Conservation (phyloP, 306 rosid genomes). For the Psophocarpus tetragonolobus region DNA sequence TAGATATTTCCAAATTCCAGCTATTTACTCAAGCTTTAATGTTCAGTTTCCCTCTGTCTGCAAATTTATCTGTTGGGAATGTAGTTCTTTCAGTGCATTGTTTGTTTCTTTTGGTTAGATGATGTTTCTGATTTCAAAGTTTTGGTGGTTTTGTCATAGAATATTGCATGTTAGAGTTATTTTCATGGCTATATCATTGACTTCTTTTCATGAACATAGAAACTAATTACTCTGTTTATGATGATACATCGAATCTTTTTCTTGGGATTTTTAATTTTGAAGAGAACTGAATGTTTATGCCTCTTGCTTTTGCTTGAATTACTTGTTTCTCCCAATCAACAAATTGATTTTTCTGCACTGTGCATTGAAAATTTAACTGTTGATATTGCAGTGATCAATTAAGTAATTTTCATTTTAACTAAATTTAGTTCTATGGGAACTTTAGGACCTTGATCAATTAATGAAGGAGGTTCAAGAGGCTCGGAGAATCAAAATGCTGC, state of each 20-base stretch:
- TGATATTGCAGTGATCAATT: background rate
- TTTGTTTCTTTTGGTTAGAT: background rate
- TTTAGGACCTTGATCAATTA: conserved; percentile 80
- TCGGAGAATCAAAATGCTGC: conserved; percentile 92
- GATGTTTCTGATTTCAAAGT: background rate
- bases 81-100: background rate
- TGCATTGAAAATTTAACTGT: background rate
- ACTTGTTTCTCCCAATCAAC: background rate
- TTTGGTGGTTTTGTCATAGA: background rate
- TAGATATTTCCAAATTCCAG: too few relatives aligned
- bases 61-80: background rate
- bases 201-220: background rate
- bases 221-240: background rate
- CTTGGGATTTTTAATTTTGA: background rate
- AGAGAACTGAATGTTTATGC: background rate
- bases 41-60: background rate
- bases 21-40: background rate
- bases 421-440: conserved; percentile 32
- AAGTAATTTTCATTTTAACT: conserved; percentile 29
- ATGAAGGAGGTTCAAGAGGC: conserved; percentile 99
- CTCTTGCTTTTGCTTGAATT: background rate
- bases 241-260: background rate
- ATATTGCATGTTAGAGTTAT: background rate
- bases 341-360: conserved; percentile 5
- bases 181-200: background rate